These are phyloP conservation scores for Wickerhamiella pararugosa DNA, from an alignment of 1,139 yeast genomes.

Conservation along the genomic window DNA sequence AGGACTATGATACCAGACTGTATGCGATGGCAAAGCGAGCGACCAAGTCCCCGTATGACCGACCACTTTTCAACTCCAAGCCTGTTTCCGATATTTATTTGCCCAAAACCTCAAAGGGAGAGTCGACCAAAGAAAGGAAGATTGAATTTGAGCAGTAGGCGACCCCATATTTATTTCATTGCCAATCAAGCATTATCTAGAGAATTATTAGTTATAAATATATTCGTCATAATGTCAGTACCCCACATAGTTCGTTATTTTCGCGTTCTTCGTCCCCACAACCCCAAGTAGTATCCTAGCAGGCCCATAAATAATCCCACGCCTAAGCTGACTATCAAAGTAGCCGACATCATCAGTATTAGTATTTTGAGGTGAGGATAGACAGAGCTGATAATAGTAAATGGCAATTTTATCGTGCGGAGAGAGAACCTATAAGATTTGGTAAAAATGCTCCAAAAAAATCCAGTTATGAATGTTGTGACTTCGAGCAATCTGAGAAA, in stretches of 20 bases:
- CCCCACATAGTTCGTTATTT: neutral
- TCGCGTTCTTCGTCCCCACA: too few relatives aligned
- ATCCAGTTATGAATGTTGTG: too few relatives aligned
- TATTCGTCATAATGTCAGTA: neutral
- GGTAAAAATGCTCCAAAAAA: too few relatives aligned
- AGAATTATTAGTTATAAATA: neutral
- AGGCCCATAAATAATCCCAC: too few relatives aligned
- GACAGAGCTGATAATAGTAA: too few relatives aligned
- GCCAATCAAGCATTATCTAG: neutral
- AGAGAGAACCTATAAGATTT: too few relatives aligned
- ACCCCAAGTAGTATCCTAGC: too few relatives aligned
- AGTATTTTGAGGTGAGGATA: too few relatives aligned
- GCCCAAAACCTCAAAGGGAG: constrained; percentile 25
- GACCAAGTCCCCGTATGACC: constrained; percentile 40
- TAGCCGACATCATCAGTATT: too few relatives aligned
- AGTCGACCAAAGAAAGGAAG: constrained; percentile 29
- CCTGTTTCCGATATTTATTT: constrained; percentile 36
- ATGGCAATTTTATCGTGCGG: too few relatives aligned
- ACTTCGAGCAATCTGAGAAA: too few relatives aligned
- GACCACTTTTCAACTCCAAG: constrained; percentile 38
- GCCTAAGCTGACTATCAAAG: too few relatives aligned
- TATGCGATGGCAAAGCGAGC: constrained; percentile 31
- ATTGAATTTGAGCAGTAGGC: constrained; percentile 37
- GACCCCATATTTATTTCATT: neutral
- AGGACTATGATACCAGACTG: constrained; percentile 40